Evolutionary conservation across 176 grass and related monocot genomes (phyloP), one percentile per base, ranked within the genome.

Genomic region (Carex parvula): DNA sequence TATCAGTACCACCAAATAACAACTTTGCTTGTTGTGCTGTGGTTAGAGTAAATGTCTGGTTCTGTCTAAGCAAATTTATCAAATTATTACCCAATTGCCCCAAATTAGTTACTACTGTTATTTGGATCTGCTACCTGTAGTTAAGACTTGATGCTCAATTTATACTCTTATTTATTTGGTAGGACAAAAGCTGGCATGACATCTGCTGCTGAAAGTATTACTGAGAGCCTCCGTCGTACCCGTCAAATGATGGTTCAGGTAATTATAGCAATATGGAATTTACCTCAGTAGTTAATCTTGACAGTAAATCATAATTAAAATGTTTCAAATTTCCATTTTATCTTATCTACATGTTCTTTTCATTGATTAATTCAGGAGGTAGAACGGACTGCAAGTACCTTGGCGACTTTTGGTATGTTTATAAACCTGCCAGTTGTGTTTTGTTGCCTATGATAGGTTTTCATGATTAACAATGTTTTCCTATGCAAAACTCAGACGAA

Each of bases 171-270:
- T 82, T 44, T 53, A 30, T 55, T 46, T 46, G 86, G 52, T 67
- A 98, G 93, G 88, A 98, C 93, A 88, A 98, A 98, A 69, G 86
- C 85, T 86, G 93, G 91, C 16, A 92, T 98, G 96, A 93, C 91
- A 75, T 95, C 93, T 21, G 88, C 89, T 90, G 93, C 93, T 63
- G 91, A 95, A 93, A 95, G 91, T 84, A 95, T 95, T 61, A 95
- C 93, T 0, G 93, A 95, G 60, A 95, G 93, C 88, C 91, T 99
- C 35, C 90, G 91, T 33, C 71, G 88, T 14, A 92, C 93, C 54
- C 88, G 88, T 32, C 96, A 95, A 60, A 52, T 95, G 87, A 99
- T 99, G 96, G 91, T 95, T 92, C 93, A 99, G 93, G 96, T 95
- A 84, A 72, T 86, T 66, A 63, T 83, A 41, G 30, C 63, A 70